A percentile compares a stretch with the other conserved stretches of the same genome.
Evolutionary conservation across 192 early-diverging fungal genomes (phyloP).

Genomic region (Linnemannia exigua): DNA sequence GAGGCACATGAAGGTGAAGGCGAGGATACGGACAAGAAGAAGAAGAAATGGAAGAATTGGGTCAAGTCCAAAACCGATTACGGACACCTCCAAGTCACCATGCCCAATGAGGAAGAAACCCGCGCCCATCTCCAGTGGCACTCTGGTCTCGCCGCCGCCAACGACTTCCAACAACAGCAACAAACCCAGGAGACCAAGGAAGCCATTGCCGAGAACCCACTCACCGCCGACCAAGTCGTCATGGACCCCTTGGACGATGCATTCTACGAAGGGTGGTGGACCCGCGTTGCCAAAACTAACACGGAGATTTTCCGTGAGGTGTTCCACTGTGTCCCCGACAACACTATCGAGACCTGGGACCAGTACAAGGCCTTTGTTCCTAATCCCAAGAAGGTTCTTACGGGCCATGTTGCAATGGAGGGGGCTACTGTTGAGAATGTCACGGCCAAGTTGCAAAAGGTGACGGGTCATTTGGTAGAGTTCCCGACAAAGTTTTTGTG

Average conservation of each 20-base stretch:
- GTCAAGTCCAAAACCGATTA: neutral
- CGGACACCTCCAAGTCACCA: conserved; percentile 33
- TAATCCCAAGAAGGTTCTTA: conserved; percentile 55
- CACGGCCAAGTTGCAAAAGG: conserved; percentile 46
- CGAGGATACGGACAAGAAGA: neutral
- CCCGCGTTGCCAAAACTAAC: conserved; percentile 72
- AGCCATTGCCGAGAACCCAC: conserved; percentile 38
- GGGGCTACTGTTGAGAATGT: conserved; percentile 61
- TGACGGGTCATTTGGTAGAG: conserved; percentile 67
- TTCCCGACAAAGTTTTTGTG: conserved; percentile 67
- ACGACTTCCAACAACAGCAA: neutral
- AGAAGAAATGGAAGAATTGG: neutral
- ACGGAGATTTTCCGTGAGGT: conserved; percentile 81
- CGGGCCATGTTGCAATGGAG: conserved; percentile 63
- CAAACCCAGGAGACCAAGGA: conserved; percentile 37
- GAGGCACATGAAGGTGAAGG: neutral
- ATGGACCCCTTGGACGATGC: conserved; percentile 78
- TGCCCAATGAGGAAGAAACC: conserved; percentile 44
- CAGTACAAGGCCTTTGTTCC: conserved; percentile 66
- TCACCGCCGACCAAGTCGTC: conserved; percentile 59
- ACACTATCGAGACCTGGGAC: conserved; percentile 69
- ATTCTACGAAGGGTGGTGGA: conserved; percentile 75
- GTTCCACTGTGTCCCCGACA: conserved; percentile 90
- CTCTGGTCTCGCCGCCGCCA: neutral
- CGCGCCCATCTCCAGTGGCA: conserved; percentile 43